Evolutionary conservation across 371 early-diverging fungal species (phyloP).

Genomic region (Parasitella parasitica): DNA sequence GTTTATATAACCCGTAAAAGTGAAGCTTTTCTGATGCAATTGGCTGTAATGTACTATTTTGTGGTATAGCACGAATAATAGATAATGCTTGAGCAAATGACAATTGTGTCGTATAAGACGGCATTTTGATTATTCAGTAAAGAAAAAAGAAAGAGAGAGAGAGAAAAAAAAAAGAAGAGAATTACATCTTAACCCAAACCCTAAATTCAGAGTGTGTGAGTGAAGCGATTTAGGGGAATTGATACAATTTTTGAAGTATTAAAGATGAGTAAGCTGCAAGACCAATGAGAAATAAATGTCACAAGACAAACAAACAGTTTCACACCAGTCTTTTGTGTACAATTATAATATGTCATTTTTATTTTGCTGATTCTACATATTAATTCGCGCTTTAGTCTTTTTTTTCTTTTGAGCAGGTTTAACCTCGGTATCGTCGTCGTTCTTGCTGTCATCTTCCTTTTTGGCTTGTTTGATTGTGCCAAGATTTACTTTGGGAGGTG

Average conservation of each 20-base stretch:
- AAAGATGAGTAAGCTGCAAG: conserved; percentile 8
- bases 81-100: conserved; percentile 21
- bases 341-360: background rate
- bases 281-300: conserved; percentile 10
- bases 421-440: background rate
- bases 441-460: background rate
- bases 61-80: conserved; percentile 23
- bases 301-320: background rate
- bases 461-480: conserved; percentile 33
- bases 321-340: too few species aligned
- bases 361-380: background rate
- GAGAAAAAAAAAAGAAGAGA: background rate
- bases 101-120: conserved; percentile 14
- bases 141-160: background rate
- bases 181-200: background rate
- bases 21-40: conserved; percentile 64
- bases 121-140: background rate
- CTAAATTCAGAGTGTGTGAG: background rate
- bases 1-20: conserved; percentile 78
- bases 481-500: conserved; percentile 92
- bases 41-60: conserved; percentile 40
- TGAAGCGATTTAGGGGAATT: background rate
- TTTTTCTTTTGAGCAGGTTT: background rate
- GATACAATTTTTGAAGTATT: background rate
- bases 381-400: background rate